Evolutionary conservation across 208 protist genomes (phyloP).

Genomic region (Leishmania major): DNA sequence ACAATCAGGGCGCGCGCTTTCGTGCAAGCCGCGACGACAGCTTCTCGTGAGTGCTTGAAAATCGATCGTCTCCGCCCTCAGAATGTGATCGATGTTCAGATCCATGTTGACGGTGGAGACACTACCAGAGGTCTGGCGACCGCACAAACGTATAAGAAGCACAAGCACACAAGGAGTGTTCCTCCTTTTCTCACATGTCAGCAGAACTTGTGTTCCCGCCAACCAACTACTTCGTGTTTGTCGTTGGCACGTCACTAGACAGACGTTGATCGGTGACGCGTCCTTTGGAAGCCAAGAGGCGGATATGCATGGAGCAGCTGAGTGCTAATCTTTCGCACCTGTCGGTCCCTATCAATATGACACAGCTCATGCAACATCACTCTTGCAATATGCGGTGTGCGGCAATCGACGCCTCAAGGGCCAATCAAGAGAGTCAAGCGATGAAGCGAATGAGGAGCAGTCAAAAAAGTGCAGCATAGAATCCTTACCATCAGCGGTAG

Average conservation of each 20-base stretch:
- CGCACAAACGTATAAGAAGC: background rate
- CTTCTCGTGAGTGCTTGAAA: slow-evolving; percentile 38
- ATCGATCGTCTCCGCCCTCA: slow-evolving; percentile 29
- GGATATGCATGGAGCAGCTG: background rate
- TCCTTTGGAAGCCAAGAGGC: background rate
- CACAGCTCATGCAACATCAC: slow-evolving; percentile 1
- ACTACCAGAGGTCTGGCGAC: background rate
- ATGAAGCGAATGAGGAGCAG: background rate
- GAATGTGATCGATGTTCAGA: slow-evolving; percentile 17
- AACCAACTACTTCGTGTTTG: background rate
- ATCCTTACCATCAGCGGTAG: background rate
- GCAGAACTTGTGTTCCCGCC: background rate
- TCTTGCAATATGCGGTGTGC: background rate
- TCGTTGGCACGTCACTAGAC: background rate
- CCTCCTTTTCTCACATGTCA: background rate
- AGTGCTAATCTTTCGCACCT: background rate
- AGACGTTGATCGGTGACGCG: background rate
- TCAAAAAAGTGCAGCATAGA: background rate
- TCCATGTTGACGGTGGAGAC: slow-evolving; percentile 12
- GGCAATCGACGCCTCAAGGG: background rate
- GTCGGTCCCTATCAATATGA: background rate
- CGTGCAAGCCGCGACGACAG: slow-evolving; percentile 58
- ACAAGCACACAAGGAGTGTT: background rate
- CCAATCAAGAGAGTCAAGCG: background rate
- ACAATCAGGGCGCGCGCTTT: slow-evolving; percentile 35